Evolutionary conservation across 495 filamentous ascomycete species (phyloP), one percentile per base, ranked within the genome.

Genomic region (Wilcoxina mikolae): DNA sequence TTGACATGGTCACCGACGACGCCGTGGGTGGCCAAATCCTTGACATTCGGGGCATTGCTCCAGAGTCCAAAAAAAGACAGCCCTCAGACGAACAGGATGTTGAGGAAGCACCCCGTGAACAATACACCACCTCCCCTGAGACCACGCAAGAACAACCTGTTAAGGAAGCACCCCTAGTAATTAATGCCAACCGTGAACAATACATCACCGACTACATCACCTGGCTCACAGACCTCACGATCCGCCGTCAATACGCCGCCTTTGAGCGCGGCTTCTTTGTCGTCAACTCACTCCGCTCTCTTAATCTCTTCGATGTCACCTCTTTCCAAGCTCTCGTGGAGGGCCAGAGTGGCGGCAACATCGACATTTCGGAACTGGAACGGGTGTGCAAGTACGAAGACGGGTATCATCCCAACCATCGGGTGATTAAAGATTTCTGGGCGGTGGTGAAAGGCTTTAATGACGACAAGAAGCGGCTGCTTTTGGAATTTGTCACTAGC

Each of bases 401-500:
- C 39, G 87, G 86, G 17, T 94, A 85, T 71, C 74, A 78, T 38
- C 72, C 79, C 0, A 68, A 69, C 7, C 79, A 89, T 62, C 75
- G 71, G 3, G 76, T 80, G 15, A 79, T 98, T 49, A 62, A 71
- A 3, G 77, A 85, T 54, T 95, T 98, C 68, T 98, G 91, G 91
- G 72, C 68, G 26, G 75, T 94, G 7, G 81, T 90, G 4, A 76
- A 74, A 53, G 59, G 65, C 5, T 94, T 80, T 65, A 72, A 80
- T 28, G 72, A 82, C n/a, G 74, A 75, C 45, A 78, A 81, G 71
- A 81, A 81, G 62, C 74, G 78, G 28, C 74, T 75, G 61, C 71
- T 98, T 45, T 72, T 98, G 52, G 88, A 95, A 66, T 98, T 98
- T 58, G 89, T 96, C 22, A 98, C 91, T 22, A 87, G 88, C 3